Evolutionary conservation across 257 asterid species (phyloP).

Genomic region (Leptodermis oblonga): DNA sequence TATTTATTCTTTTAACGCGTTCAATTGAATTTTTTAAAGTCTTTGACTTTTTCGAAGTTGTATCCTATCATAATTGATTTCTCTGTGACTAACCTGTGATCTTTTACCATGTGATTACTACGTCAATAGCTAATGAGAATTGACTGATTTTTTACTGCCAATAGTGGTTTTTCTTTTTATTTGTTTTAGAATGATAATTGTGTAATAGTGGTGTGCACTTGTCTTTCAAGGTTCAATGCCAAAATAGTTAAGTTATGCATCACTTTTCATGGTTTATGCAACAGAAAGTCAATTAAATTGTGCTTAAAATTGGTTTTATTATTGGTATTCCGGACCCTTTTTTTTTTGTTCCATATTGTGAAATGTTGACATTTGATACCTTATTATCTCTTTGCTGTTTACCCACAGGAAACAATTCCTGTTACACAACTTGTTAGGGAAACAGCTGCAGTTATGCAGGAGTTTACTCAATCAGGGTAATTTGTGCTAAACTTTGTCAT

Average conservation of each 20-base stretch:
- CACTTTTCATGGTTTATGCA: no score
- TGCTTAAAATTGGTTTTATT: background rate
- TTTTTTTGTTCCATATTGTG: background rate
- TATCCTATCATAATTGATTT: background rate
- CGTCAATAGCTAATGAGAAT: no score
- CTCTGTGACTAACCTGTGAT: no score
- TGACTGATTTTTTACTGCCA: no score
- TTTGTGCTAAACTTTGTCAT: background rate
- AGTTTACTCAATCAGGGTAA: slow-evolving; percentile 99
- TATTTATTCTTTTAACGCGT: background rate
- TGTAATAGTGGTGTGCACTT: background rate
- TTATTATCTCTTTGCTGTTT: slow-evolving; percentile 11
- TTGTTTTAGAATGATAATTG: background rate
- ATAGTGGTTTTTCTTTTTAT: no score
- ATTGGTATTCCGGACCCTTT: background rate
- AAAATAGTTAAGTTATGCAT: no score
- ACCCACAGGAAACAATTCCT: slow-evolving; percentile 80
- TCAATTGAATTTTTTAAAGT: background rate
- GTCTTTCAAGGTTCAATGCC: background rate
- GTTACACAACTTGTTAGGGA: slow-evolving; percentile 98
- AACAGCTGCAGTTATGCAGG: slow-evolving; percentile 99
- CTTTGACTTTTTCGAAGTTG: background rate
- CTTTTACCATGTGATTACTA: no score
- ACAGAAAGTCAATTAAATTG: no score
- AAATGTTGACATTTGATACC: slow-evolving; percentile 10